Evolutionary conservation across 2,329 filamentous ascomycete genomes (phyloP), one percentile per base, ranked within the genome.

Genomic region (Coniochaeta prunicola): DNA sequence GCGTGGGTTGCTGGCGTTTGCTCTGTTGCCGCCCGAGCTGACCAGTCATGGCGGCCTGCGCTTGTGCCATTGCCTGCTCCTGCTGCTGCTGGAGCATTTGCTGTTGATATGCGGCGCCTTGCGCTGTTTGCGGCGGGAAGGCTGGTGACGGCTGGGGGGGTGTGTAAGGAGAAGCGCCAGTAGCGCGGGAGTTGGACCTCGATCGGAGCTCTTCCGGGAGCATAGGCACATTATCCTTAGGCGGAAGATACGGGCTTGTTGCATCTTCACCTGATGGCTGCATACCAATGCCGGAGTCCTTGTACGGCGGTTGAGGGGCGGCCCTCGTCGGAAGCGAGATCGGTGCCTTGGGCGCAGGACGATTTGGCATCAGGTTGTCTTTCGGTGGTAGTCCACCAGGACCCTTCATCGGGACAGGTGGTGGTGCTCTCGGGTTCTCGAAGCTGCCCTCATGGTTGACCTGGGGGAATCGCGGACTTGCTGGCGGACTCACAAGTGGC

Each of bases 361-460:
- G 85, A 68, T 85, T 89, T 56, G 94, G 92, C 69, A 96, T 81
- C 67, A 92, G 77, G 62, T 82, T 81, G 63, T 85, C 83, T 70
- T 83, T 82, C 59, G 74, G 70, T 45, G 77, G 75, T 33, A 76
- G 70, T 50, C 73, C 76, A 60, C 73, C 75, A 59, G 80, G 75
- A 55, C 78, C 79, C 72, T 69, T 82, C 71, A 59, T 24, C 8
- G 93, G 92, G 61, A 97, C 90, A 12, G 93, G 94, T 63, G 94
- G 94, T 40, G 94, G 90, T 19, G 93, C 90, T 69, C 94, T 85
- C 55, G 94, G 94, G 70, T 99, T 97, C 76, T 97, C 94, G 74
- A 97, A 99, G 78, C 91, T 97, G 70, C 91, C 90, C 81, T 92
- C 88, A 76, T 91, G 85, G 75, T 93, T 92, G 71, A 90, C 85